Percentiles rank a stretch among this genome's conserved stretches.
Conservation (phyloP, 2,329 filamentous ascomycete species). For the Ophiostoma populinum region DNA sequence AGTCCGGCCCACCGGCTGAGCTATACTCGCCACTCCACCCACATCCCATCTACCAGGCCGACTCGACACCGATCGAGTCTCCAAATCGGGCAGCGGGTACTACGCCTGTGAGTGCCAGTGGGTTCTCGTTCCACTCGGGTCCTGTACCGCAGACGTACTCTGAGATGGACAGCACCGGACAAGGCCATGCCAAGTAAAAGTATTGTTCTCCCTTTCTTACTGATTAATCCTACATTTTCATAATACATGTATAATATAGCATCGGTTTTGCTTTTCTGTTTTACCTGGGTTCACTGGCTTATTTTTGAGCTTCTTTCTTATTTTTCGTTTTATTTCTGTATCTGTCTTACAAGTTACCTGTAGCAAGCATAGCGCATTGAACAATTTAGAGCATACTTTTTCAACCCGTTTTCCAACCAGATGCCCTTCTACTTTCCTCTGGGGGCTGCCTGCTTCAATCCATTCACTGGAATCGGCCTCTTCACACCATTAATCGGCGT, state of each 20-base stretch:
- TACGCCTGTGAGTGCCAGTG: slow-evolving; percentile 3
- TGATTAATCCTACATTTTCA: background rate
- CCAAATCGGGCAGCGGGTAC: background rate
- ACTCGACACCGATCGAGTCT: slow-evolving; percentile 8
- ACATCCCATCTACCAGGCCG: slow-evolving; percentile 9
- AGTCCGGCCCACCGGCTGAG: slow-evolving; percentile 7
- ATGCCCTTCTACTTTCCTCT: too few relatives aligned
- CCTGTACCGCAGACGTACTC: slow-evolving; percentile 19
- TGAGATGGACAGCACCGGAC: slow-evolving; percentile 12
- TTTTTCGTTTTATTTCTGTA: background rate
- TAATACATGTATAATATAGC: background rate
- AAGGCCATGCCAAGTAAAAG: slow-evolving; percentile 1
- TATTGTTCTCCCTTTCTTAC: background rate
- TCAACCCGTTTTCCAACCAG: too few relatives aligned
- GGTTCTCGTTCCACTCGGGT: slow-evolving; percentile 19
- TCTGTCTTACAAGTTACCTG: too few relatives aligned
- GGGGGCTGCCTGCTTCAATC: too few relatives aligned
- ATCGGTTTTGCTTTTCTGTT: background rate
- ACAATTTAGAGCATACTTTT: too few relatives aligned
- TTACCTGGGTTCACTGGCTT: background rate
- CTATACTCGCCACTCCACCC: slow-evolving; percentile 5
- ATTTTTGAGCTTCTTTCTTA: background rate
- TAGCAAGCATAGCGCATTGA: too few relatives aligned
- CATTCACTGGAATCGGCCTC: too few relatives aligned
- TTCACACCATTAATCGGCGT: too few relatives aligned